A percentile compares a stretch with the other conserved stretches of the same genome.
These are phyloP conservation scores for Stephania japonica DNA, from an alignment of 164 flowering plant species.

Conservation along the genomic window DNA sequence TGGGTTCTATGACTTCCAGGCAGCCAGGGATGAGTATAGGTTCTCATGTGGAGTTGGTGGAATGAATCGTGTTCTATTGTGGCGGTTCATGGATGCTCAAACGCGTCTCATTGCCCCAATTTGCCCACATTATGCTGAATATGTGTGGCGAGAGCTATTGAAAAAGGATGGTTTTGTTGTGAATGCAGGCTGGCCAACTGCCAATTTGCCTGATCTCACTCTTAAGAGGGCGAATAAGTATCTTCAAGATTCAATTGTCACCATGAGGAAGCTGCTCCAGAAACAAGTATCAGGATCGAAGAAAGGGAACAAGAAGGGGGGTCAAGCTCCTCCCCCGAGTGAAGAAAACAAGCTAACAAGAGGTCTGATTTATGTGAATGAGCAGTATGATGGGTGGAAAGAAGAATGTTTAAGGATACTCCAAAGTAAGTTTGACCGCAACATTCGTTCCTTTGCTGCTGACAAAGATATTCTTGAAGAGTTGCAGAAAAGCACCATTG, in stretches of 20 bases:
- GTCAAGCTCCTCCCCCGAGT: constrained; percentile 21
- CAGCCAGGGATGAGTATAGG: constrained; percentile 89
- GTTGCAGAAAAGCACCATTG: constrained; percentile 38
- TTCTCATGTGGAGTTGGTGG: constrained; percentile 71
- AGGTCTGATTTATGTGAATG: constrained; percentile 73
- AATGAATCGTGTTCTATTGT: constrained; percentile 66
- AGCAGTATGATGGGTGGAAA: constrained; percentile 84
- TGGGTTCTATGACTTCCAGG: constrained; percentile 87
- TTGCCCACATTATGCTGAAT: constrained; percentile 86
- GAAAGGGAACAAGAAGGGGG: constrained; percentile 51
- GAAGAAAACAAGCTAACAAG: constrained; percentile 33
- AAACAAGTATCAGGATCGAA: constrained; percentile 65
- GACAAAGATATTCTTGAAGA: constrained; percentile 56
- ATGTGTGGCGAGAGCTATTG: constrained; percentile 70
- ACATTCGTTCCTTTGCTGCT: constrained; percentile 46
- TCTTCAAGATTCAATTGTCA: constrained; percentile 62
- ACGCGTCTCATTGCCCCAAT: constrained; percentile 83
- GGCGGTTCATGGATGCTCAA: constrained; percentile 86
- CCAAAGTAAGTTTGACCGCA: constrained; percentile 39
- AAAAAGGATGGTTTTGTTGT: constrained; percentile 67
- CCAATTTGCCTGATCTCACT: constrained; percentile 51
- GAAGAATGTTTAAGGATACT: constrained; percentile 68
- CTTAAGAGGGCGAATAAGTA: constrained; percentile 77
- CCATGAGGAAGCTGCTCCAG: constrained; percentile 75
- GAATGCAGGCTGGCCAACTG: constrained; percentile 77